Evolutionary conservation across 2,329 filamentous ascomycete genomes (phyloP).

Genomic region (Fusarium decemcellulare): DNA sequence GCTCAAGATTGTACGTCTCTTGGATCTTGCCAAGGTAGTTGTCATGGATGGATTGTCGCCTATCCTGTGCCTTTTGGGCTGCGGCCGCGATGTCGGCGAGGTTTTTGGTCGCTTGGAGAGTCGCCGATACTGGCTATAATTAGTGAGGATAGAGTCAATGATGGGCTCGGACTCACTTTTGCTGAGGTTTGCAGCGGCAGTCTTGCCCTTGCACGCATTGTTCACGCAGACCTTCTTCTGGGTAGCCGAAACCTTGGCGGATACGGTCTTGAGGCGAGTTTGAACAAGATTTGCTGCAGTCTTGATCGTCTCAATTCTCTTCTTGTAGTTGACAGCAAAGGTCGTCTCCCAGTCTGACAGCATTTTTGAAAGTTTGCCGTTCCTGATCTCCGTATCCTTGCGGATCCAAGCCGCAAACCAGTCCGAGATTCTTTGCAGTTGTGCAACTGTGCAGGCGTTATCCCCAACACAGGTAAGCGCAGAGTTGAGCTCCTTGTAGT

Average conservation of each 20-base stretch:
- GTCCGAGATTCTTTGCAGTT: too few relatives aligned
- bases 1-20: not conserved
- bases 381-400: too few relatives aligned
- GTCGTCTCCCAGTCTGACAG: too few relatives aligned
- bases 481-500: too few relatives aligned
- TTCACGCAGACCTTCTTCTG: conserved; percentile 21
- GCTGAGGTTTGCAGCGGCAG: conserved; percentile 22
- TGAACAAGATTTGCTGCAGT: not conserved
- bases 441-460: too few relatives aligned
- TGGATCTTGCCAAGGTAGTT: conserved; percentile 21
- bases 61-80: conserved; percentile 2
- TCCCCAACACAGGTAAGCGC: too few relatives aligned
- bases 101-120: conserved; percentile 21
- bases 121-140: not conserved
- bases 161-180: not conserved
- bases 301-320: too few relatives aligned
- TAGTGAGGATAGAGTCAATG: not conserved
- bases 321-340: too few relatives aligned
- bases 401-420: too few relatives aligned
- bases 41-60: conserved; percentile 17
- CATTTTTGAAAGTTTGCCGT: too few relatives aligned
- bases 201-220: conserved; percentile 30
- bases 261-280: conserved; percentile 9
- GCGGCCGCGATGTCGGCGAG: conserved; percentile 12
- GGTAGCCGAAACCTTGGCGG: conserved; percentile 9